Conservation (phyloP, 345 rosid genomes). For the Eutrema yunnanense region DNA sequence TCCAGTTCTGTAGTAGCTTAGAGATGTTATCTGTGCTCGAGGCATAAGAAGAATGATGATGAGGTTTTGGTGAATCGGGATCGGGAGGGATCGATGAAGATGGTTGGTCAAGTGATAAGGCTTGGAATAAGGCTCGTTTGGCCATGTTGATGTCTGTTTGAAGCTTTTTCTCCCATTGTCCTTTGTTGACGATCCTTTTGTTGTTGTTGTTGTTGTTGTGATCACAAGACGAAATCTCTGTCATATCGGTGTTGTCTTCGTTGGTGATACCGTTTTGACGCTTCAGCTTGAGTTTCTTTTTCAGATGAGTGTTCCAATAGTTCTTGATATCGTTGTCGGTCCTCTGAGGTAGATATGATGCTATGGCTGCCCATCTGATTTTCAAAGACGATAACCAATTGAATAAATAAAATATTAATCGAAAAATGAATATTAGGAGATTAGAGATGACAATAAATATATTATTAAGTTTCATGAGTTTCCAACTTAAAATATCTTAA, state of each 20-base stretch:
- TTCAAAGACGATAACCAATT: not conserved
- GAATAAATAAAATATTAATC: not conserved
- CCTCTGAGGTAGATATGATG: slow-evolving; percentile 94
- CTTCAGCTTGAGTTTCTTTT: slow-evolving; percentile 56
- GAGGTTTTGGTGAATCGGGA: slow-evolving; percentile 4
- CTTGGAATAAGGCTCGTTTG: slow-evolving; percentile 70
- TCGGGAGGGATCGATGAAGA: slow-evolving; percentile 15
- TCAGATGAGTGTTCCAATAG: slow-evolving; percentile 90
- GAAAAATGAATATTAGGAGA: not conserved
- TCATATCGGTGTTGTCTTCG: slow-evolving; percentile 6
- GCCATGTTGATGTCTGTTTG: slow-evolving; percentile 90
- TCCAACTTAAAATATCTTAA: not conserved
- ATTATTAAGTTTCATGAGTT: not conserved
- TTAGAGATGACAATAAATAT: not conserved
- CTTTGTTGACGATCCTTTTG: slow-evolving; percentile 38
- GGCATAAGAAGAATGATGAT: slow-evolving; percentile 35
- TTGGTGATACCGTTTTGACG: slow-evolving; percentile 5
- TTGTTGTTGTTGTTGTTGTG: not conserved
- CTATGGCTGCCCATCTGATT: slow-evolving; percentile 97
- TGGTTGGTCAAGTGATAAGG: slow-evolving; percentile 62
- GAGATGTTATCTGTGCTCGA: slow-evolving; percentile 68
- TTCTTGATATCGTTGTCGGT: slow-evolving; percentile 95
- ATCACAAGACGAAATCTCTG: slow-evolving; percentile 1
- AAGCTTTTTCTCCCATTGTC: slow-evolving; percentile 85
- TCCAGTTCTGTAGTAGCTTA: slow-evolving; percentile 60